These are phyloP conservation scores for Boletus subparvulus DNA, from an alignment of 768 basidiomycete species.

Conservation along the genomic window DNA sequence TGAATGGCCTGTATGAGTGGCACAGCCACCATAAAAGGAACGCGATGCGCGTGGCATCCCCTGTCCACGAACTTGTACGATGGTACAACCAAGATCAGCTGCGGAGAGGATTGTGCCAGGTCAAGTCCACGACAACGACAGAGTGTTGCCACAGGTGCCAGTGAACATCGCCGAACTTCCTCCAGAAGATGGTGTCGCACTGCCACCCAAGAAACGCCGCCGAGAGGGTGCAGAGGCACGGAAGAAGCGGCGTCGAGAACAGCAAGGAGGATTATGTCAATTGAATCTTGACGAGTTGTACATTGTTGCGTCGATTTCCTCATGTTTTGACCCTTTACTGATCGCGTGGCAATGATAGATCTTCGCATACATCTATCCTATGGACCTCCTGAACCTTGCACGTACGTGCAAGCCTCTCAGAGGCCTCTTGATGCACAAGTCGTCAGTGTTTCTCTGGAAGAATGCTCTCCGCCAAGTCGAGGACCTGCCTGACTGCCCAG, in stretches of 20 bases:
- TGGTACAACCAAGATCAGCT: slow-evolving; percentile 3
- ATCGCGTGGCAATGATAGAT: slow-evolving; percentile 31
- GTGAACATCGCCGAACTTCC: background rate
- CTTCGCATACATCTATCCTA: slow-evolving; percentile 39
- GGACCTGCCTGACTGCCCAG: slow-evolving; percentile 44
- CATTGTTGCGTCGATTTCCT: slow-evolving; percentile 11
- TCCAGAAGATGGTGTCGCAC: background rate
- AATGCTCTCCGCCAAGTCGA: slow-evolving; percentile 32
- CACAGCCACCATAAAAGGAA: slow-evolving; percentile 17
- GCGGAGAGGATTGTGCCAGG: background rate
- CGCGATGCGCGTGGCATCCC: slow-evolving; percentile 27
- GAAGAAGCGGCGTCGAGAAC: slow-evolving; percentile 10
- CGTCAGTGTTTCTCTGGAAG: slow-evolving; percentile 31
- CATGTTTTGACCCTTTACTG: background rate
- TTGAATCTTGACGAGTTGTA: slow-evolving; percentile 24
- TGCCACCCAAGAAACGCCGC: slow-evolving; percentile 2
- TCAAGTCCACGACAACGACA: background rate
- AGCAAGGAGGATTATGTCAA: slow-evolving; percentile 6
- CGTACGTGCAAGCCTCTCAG: slow-evolving; percentile 43
- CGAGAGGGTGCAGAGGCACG: background rate
- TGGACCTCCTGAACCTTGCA: slow-evolving; percentile 34
- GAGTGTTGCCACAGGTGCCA: too few species aligned
- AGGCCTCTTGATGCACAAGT: slow-evolving; percentile 34
- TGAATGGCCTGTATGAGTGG: background rate
- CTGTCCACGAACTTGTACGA: slow-evolving; percentile 22